Evolutionary conservation across 306 rosid genomes (phyloP).

Genomic region (Oxytropis ochrocephala): DNA sequence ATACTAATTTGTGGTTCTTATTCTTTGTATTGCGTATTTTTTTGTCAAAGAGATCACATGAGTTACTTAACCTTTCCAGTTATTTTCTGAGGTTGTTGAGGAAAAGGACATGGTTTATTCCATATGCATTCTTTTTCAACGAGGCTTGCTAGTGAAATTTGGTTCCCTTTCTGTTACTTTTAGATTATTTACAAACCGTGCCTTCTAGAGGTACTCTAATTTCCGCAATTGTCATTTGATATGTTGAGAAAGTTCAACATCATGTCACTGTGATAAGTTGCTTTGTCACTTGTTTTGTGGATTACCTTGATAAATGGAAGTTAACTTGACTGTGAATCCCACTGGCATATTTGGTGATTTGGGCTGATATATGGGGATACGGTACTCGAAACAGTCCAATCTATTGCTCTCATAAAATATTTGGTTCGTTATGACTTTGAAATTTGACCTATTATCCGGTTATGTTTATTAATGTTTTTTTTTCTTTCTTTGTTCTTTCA

Average conservation of each 20-base stretch:
- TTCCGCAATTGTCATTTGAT: slow-evolving; percentile 7
- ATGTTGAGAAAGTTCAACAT: slow-evolving; percentile 4
- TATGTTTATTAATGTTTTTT: slow-evolving; percentile 19
- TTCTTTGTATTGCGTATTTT: background rate
- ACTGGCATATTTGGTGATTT: slow-evolving; percentile 8
- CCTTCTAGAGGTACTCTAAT: background rate
- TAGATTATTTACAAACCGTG: background rate
- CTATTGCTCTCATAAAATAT: slow-evolving; percentile 3
- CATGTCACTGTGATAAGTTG: slow-evolving; percentile 6
- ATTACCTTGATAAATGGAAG: background rate
- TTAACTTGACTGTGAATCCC: background rate
- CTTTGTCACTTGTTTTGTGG: background rate
- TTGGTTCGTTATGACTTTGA: slow-evolving; percentile 8
- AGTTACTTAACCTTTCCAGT: slow-evolving; percentile 12
- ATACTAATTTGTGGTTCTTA: background rate
- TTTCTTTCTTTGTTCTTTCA: slow-evolving; percentile 22
- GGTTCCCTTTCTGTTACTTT: slow-evolving; percentile 10
- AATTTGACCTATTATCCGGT: slow-evolving; percentile 19
- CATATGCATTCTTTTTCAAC: slow-evolving; percentile 19
- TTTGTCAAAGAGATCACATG: slow-evolving; percentile 36
- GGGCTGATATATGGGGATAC: background rate
- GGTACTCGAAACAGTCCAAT: background rate
- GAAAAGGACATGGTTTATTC: slow-evolving; percentile 35
- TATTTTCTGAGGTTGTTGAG: slow-evolving; percentile 28
- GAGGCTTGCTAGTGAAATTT: slow-evolving; percentile 15